These are phyloP conservation scores for Blastomyces silverae DNA, from an alignment of 2,329 filamentous ascomycete species.

Conservation along the genomic window DNA sequence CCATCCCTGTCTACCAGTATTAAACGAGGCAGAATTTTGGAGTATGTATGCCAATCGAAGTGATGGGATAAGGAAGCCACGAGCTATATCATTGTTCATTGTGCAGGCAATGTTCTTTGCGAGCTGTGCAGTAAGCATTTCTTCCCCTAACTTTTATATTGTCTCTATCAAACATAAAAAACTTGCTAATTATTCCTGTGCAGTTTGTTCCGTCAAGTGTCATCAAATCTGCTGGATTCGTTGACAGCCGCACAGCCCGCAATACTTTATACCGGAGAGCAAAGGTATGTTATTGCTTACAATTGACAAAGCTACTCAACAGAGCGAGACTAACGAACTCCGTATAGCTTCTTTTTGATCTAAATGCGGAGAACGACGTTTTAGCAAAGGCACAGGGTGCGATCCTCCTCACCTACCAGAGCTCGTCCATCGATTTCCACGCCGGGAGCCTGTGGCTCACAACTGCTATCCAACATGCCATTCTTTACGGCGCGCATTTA, in stretches of 20 bases:
- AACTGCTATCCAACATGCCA: slow-evolving; percentile 47
- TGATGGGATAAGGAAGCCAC: slow-evolving; percentile 7
- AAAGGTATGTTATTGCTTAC: slow-evolving; percentile 29
- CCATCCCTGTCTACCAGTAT: slow-evolving; percentile 28
- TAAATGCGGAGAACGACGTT: slow-evolving; percentile 25
- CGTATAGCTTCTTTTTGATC: slow-evolving; percentile 29
- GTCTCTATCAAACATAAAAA: slow-evolving; percentile 15
- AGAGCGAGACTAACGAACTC: background rate
- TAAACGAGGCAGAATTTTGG: slow-evolving; percentile 45
- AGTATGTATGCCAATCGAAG: slow-evolving; percentile 16
- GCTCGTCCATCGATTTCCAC: slow-evolving; percentile 31
- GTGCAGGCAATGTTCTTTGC: slow-evolving; percentile 31
- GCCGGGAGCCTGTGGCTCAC: slow-evolving; percentile 42
- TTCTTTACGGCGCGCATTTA: slow-evolving; percentile 42
- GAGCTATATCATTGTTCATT: slow-evolving; percentile 28
- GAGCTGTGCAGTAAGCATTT: slow-evolving; percentile 37
- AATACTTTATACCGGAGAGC: slow-evolving; percentile 42
- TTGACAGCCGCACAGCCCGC: slow-evolving; percentile 41
- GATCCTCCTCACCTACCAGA: slow-evolving; percentile 35
- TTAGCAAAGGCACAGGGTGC: slow-evolving; percentile 30
- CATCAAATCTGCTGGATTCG: slow-evolving; percentile 38
- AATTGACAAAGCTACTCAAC: background rate
- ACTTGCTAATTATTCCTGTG: slow-evolving; percentile 24
- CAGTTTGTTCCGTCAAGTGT: slow-evolving; percentile 45
- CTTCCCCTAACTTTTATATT: slow-evolving; percentile 10